These are phyloP conservation scores for Populus hybrid DNA, from an alignment of 441 rosid genomes.

Conservation along the genomic window DNA sequence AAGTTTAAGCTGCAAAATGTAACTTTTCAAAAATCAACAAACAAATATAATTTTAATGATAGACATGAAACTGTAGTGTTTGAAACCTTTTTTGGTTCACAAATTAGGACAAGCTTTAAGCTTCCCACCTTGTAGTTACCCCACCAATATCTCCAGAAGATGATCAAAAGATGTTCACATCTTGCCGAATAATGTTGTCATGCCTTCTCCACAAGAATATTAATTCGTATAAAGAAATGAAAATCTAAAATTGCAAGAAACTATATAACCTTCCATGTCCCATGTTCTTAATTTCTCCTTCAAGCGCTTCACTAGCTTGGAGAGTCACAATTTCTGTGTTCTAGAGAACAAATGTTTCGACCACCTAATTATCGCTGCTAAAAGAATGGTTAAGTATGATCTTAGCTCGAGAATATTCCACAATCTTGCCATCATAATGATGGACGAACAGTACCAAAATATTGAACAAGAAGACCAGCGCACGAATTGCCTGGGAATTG, in stretches of 20 bases:
- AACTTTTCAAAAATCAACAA: too few species aligned
- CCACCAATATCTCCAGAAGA: constrained; percentile 1
- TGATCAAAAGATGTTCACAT: constrained; percentile 30
- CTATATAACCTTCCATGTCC: background rate
- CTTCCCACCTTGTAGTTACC: background rate
- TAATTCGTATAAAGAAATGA: background rate
- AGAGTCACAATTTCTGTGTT: too few species aligned
- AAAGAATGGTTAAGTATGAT: too few species aligned
- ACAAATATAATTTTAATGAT: too few species aligned
- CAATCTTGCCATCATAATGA: background rate
- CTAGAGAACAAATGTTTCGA: too few species aligned
- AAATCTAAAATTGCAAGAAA: background rate
- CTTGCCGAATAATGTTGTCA: constrained; percentile 17
- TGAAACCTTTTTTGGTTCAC: too few species aligned
- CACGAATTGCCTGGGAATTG: background rate
- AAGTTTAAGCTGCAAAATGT: too few species aligned
- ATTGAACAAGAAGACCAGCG: background rate
- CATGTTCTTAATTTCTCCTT: too few species aligned
- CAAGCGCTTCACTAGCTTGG: too few species aligned
- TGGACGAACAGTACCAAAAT: background rate
- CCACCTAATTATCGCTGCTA: too few species aligned
- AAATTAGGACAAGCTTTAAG: background rate
- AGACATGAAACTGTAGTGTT: too few species aligned
- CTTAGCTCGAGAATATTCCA: background rate
- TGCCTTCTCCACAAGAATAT: background rate